Base-by-base conservation (phyloP, 331 rosid genomes). In the Stylosanthes scabra region DNA sequence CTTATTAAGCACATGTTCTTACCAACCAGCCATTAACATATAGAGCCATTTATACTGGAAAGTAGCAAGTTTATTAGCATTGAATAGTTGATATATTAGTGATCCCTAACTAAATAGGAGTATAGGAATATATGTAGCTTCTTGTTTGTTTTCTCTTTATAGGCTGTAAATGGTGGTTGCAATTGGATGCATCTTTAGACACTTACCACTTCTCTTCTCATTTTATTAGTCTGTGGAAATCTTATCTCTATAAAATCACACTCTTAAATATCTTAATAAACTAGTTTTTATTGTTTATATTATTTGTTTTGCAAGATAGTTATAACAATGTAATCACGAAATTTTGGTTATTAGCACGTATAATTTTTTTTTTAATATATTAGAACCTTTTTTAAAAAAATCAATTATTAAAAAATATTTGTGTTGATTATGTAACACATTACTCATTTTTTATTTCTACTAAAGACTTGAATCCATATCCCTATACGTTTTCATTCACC, bases 111-210 rank as follows among this genome's bases (percentile, higher is more conserved):
- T 62, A 5, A 37, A 50, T 73, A 51, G 31, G 15, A 51, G 51
- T 51, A 20, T 20, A 20, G 25, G 25, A 20, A 20, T 20, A 20
- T 20, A 20, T 20, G 25, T 20, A 51, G 20, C n/a, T 40, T 64
- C 25, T 40, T 14, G 39, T 55, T 9, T 11, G 20, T 60, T 66
- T 75, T 66, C 54, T 56, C 74, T 66, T 75, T 75, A 57, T 75
- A 55, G 67, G 66, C 59, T 75, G 73, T 74, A 27, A 66, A 75
- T 46, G 51, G 67, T 66, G 68, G 68, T 66, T 66, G 80, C 61
- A 28, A 66, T 75, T 68, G 66, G 74, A 66, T 66, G 74, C 67
- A 75, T 55, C 73, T 66, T 59, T 57, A 65, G 66, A 65, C 73
- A 75, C 66, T 75, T 34, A 75, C 57, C 25, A 20, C 34, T 75